Evolutionary conservation across 1,139 yeast species (phyloP), one percentile per base, ranked within the genome.

Genomic region (Taiozyma sp.): DNA sequence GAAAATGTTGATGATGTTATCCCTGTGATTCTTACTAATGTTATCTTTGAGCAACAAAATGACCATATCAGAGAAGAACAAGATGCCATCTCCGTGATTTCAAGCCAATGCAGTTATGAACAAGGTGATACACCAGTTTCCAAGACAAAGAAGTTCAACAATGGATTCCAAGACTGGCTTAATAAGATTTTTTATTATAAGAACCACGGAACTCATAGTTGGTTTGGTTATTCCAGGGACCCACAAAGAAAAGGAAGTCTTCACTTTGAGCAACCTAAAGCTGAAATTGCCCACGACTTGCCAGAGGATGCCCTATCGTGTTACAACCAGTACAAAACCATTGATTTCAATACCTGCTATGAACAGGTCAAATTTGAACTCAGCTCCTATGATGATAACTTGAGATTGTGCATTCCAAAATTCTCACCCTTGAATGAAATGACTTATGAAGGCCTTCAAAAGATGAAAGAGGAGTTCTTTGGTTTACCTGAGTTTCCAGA

Each of bases 391-490:
- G 34, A 34, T 7, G 19, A 13, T 1, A 10, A 19, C 7, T 21
- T 21, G 10, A 28, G 40, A 2, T 34, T 43, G 22, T 29, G 47
- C 2, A 32, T 51, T 10, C 56, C 56, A 11, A 28, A 44, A 3
- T 49, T 50, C 22, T 47, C 55, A 28, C 62, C 62, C 13, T 49
- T 58, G 28, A 49, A 56, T 43, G 57, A 52, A n/a, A 48, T 58
- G 45, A 46, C 47, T 13, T 55, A 49, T 46, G 59, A 59, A 21
- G 51, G 47, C n/a, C 56, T 59, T 37, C 52, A 53, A 42, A 42
- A 32, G 16, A 50, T 57, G 43, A 57, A 47, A 43, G 24, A 46
- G 6, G 42, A 50, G 44, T 53, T 50, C 16, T 56, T 46, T 28
- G 43, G 46, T 14, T 30, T 54, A 10, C 53, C 56, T 2, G 50